Evolutionary conservation across 129 eudicot species (phyloP).

Genomic region (Flaveria bidentis): DNA sequence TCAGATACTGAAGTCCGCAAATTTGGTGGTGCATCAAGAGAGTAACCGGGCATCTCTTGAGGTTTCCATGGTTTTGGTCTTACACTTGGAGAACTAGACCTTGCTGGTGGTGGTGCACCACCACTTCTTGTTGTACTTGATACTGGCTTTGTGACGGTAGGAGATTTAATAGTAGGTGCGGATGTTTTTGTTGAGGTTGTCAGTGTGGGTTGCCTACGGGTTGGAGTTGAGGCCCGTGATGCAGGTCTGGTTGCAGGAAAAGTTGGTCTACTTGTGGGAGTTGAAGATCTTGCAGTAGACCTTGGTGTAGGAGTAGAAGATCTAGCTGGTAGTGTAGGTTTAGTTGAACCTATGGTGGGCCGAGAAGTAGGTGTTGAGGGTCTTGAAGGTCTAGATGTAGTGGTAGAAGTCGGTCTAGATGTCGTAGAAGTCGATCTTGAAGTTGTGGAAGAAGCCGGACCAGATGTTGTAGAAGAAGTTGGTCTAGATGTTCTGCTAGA

Average conservation of each 20-base stretch:
- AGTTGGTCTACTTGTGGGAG: conserved; percentile 65
- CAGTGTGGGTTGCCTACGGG: conserved; percentile 62
- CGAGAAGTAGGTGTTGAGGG: conserved; percentile 80
- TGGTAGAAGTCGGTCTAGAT: conserved; percentile 28
- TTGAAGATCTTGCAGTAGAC: conserved; percentile 69
- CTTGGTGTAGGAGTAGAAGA: conserved; percentile 72
- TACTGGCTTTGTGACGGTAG: conserved; percentile 42
- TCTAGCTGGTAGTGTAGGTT: conserved; percentile 54
- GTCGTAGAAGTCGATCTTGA: conserved; percentile 41
- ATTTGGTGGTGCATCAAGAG: conserved; percentile 90
- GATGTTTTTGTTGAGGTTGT: conserved; percentile 47
- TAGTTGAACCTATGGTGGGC: conserved; percentile 48
- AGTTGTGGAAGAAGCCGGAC: conserved; percentile 39
- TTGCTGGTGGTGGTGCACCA: conserved; percentile 40
- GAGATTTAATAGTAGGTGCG: conserved; percentile 42
- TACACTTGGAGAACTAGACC: conserved; percentile 71
- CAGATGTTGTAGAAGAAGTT: conserved; percentile 11
- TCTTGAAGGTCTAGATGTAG: conserved; percentile 62
- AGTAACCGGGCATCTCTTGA: conserved; percentile 94
- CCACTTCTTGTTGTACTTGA: conserved; percentile 43
- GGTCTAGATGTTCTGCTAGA: neutral
- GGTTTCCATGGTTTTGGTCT: conserved; percentile 92
- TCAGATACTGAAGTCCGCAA: conserved; percentile 77
- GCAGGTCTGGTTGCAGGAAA: conserved; percentile 50
- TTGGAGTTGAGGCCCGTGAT: conserved; percentile 78